phyloP scores from a whole-genome alignment of 176 grass and related monocot genomes.

The Oryza coarctata region DNA sequence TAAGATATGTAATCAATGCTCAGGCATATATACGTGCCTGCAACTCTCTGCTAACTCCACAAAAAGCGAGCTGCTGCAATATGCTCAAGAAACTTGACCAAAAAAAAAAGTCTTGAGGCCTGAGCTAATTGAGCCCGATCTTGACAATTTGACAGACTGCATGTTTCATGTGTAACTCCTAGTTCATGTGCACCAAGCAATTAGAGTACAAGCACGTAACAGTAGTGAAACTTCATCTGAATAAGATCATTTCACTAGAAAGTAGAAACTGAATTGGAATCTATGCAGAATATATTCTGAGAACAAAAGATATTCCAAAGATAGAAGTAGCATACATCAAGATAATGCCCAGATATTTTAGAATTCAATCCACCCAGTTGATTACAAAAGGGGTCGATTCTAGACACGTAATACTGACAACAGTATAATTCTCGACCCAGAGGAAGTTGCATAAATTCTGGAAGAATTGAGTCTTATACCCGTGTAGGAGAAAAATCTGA shows the following conservation, averaged over 20 bases:
- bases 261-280: conserved; percentile 36
- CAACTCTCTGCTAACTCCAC: background rate
- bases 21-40: background rate
- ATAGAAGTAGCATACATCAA: conserved; percentile 33
- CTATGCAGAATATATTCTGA: conserved; percentile 43
- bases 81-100: conserved; percentile 29
- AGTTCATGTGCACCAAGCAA: conserved; percentile 3
- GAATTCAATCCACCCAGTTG: conserved; percentile 28
- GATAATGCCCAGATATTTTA: conserved; percentile 25
- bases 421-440: conserved; percentile 4
- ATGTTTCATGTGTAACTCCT: conserved; percentile 1
- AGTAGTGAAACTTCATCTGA: background rate
- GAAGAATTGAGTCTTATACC: background rate
- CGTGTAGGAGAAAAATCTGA: conserved; percentile 8
- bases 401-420: conserved; percentile 15
- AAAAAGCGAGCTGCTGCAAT: background rate
- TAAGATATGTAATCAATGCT: conserved; percentile 5
- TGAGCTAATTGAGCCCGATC: background rate
- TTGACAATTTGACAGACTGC: background rate
- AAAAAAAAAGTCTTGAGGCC: background rate
- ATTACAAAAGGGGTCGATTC: conserved; percentile 23
- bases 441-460: conserved; percentile 36
- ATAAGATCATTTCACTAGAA: conserved; percentile 36
- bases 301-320: conserved; percentile 41
- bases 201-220: background rate